Percentiles rank a stretch among this genome's conserved stretches.
These are phyloP conservation scores for Hyphopichia pseudoburtonii DNA, from an alignment of 1,139 yeast genomes.

Conservation along the genomic window DNA sequence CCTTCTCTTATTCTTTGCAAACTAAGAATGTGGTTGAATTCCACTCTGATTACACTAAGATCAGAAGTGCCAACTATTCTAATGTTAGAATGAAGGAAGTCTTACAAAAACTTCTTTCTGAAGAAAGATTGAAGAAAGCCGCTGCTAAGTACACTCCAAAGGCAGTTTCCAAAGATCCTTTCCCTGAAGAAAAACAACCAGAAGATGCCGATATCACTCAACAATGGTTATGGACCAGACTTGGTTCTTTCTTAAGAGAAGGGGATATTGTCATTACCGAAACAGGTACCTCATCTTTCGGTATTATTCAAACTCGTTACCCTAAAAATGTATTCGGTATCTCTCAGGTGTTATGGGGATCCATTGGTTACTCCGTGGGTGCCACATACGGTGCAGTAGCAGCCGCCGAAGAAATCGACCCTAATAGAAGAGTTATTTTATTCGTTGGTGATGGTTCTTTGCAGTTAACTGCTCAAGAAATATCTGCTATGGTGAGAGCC, in stretches of 20 bases:
- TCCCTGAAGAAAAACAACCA: conserved; percentile 10
- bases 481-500: conserved; percentile 37
- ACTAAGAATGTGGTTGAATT: conserved; percentile 40
- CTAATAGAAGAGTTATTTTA: conserved; percentile 31
- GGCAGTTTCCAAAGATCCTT: conserved; percentile 16
- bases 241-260: conserved; percentile 32
- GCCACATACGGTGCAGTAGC: conserved; percentile 30
- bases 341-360: conserved; percentile 38
- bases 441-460: conserved; percentile 46
- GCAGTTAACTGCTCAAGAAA: conserved; percentile 44
- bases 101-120: conserved; percentile 18
- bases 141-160: conserved; percentile 17
- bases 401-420: conserved; percentile 37
- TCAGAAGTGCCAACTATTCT: conserved; percentile 34
- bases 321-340: conserved; percentile 38
- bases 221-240: conserved; percentile 36
- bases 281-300: conserved; percentile 45
- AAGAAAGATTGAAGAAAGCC: conserved; percentile 14
- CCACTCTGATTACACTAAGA: conserved; percentile 40
- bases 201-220: conserved; percentile 24
- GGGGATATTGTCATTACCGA: conserved; percentile 40
- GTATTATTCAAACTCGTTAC: conserved; percentile 37
- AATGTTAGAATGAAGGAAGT: conserved; percentile 38
- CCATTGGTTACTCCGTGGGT: conserved; percentile 33
- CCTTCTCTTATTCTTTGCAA: conserved; percentile 37